Base-by-base conservation (phyloP, 441 rosid genomes). In the Omphalea diandra region DNA sequence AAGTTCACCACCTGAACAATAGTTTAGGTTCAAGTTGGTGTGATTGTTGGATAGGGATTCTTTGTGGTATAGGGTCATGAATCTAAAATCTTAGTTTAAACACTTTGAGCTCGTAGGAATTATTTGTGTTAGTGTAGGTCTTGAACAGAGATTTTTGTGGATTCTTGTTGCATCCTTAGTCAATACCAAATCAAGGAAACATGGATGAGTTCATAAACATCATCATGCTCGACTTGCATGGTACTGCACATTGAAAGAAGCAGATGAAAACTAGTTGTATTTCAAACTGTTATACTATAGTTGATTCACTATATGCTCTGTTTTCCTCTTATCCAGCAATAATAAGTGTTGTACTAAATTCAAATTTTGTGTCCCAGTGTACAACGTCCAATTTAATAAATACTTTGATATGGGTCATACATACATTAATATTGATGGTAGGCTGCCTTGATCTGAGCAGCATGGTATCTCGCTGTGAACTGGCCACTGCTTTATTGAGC, bases 31-130 rank as follows among this genome's bases (percentile, higher is more conserved):
- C 32, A 9, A 22, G 46, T 29, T 58, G 47, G 22, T 24, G 40
- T 14, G 27, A 24, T 18, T 38, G 62, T 67, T 53, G 36, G 20
- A 67, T 67, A 54, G 36, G 35, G 26, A 14, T 65, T 65, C 47
- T 36, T 52, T 52, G 47, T 52, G 49, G 47, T n/a, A 52, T 46
- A 32, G 35, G 14, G 27, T 35, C 12, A 24, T 17, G 12, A 12
- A 66, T 35, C 15, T 3, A 40, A 22, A 36, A 38, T 35, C 41
- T 36, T 63, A 32, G 24, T 14, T 46, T 0, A 12, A n/a, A 59
- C 15, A 7, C 8, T 20, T 32, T 1, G 10, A 32, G 24, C 41
- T 57, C 62, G 18, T 15, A 2, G 20, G 5, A n/a, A n/a, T n/a
- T n/a, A n/a, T n/a, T n/a, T n/a, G n/a, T n/a, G n/a, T n/a, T n/a